Conservation (phyloP, 2,329 filamentous ascomycete species). For the Scedosporium aurantiacum region DNA sequence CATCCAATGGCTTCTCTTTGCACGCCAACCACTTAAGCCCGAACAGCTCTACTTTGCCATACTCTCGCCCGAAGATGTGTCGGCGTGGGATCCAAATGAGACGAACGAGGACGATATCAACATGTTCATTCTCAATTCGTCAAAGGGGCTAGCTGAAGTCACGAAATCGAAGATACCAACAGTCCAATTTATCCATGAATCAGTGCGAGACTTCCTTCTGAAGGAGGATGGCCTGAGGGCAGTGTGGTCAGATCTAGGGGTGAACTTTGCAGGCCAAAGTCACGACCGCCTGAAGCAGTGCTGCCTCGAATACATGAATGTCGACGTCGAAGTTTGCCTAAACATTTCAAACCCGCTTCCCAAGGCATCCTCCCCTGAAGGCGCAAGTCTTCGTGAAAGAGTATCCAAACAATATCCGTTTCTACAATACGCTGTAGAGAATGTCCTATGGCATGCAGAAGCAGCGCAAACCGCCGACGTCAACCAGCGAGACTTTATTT, state of each 20-base stretch:
- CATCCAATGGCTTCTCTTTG: slow-evolving; percentile 37
- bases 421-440: background rate
- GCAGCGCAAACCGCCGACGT: background rate
- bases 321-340: background rate
- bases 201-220: slow-evolving; percentile 35
- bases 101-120: background rate
- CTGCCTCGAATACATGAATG: background rate
- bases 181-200: slow-evolving; percentile 20
- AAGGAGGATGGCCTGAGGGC: slow-evolving; percentile 20
- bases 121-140: background rate
- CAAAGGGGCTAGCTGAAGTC: background rate
- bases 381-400: background rate
- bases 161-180: background rate
- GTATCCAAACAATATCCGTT: background rate
- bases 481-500: background rate
- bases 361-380: background rate
- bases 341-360: background rate
- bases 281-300: background rate
- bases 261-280: background rate
- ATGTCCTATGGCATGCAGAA: background rate
- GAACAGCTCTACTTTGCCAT: slow-evolving; percentile 38
- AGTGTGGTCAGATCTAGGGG: background rate
- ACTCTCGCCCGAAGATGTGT: background rate
- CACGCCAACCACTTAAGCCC: slow-evolving; percentile 27
- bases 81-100: background rate